Evolutionary conservation across 2,329 filamentous ascomycete genomes (phyloP), one percentile per base, ranked within the genome.

Genomic region (Pseudogymnoascus sp.): DNA sequence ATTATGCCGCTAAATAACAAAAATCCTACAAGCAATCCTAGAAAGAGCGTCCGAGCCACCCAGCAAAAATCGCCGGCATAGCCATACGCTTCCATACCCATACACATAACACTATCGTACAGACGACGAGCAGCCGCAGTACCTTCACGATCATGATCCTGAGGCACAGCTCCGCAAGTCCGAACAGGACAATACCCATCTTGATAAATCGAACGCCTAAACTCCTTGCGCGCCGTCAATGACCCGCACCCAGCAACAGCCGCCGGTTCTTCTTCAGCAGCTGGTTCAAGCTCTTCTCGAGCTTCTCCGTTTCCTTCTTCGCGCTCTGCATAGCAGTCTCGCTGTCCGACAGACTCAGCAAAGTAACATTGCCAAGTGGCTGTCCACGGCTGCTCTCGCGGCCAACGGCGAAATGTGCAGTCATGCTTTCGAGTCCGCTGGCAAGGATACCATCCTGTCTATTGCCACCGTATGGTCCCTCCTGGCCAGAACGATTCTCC

Each of bases 301-400:
- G 69, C 66, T 76, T 79, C 64, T 86, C 83, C 5, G 80, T 80
- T 69, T 87, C 84, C 68, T 79, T 82, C 57, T 78, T 76, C 26
- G 81, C 78, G 23, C 65, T 62, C 35, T 77, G 70, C 19, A 76
- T 67, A 48, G 80, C 80, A 60, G 73, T 74, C 72, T 88, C 85
- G 1, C 83, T 80, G 61, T 88, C 85, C 63, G 85, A 79, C 2
- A 86, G 76, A 55, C 75, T 82, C 76, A 87, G 80, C 6, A 83
- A 72, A 4, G 79, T 65, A n/a, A 71, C 67, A 59, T 67, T 69
- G 13, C 66, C 64, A 3, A 67, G 57, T 15, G 66, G 65, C 59
- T 67, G 65, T n/a, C 65, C 64, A n/a, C 67, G 64, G 56, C 66
- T 65, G 30, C 64, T 65, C 38, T 70, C 67, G 19, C 66, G 63